Base-by-base conservation (phyloP, 106 monocot genomes). In the Dendrobium chrysotoxum region DNA sequence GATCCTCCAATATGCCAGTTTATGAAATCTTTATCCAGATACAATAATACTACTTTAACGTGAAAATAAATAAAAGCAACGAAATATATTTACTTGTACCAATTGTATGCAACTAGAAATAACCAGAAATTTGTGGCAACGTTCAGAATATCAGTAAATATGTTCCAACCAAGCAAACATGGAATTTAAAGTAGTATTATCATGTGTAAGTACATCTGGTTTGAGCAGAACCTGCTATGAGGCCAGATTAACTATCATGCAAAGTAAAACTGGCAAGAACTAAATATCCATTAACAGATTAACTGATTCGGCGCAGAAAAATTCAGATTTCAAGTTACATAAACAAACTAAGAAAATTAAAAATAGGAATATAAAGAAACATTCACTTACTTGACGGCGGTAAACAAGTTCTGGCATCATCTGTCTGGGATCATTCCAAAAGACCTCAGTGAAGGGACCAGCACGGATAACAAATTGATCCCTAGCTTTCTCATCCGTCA, bases 401-500 rank as follows among this genome's bases (percentile, higher is more conserved):
- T 90, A 92, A 28, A 96, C 92, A 86, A 88, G 94, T 13, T 96
- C 96, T 77, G 96, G 90, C 81, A 81, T 84, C 81, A 81, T 35
- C 55, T 92, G 87, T 72, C 94, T 86, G 11, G 90, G 85, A 76
- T 97, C 96, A 88, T 97, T 97, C 96, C 94, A 97, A 53, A 91
- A 84, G 61, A 97, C 90, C 67, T 94, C 94, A 71, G 94, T 97
- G 53, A 82, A 81, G 38, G 84, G 42, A 28, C 87, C 90, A 75
- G 96, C 96, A 86, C 89, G 89, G 75, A 97, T 92, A 40, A 92
- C 96, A 91, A 94, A 94, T 75, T 97, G 96, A 72, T 97, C 96
- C 75, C 96, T 84, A 13, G 90, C 94, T 71, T 94, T 97, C 53
- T 90, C 92, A 85, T 97, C 96, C 78, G 86, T 90, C 42, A 97